Evolutionary conservation across 2,329 filamentous ascomycete species (phyloP).

Genomic region (Colletotrichum navitas): DNA sequence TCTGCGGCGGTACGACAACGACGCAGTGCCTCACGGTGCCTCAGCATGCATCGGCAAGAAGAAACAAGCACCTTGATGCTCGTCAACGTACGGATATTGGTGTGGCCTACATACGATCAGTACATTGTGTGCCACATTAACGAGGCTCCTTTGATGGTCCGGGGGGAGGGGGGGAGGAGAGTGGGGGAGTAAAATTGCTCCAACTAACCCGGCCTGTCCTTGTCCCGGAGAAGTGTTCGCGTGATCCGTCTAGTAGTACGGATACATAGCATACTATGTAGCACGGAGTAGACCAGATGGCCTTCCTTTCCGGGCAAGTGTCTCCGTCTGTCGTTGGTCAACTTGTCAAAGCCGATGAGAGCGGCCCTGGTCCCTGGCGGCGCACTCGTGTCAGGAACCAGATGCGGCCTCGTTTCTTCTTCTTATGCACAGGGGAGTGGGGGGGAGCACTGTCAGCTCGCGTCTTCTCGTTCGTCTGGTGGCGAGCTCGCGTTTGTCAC

Average conservation of each 20-base stretch:
- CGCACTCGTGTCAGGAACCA: no score
- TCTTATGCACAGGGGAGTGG: no score
- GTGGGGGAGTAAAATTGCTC: conserved; percentile 11
- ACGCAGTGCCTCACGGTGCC: not conserved
- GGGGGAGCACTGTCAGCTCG: not conserved
- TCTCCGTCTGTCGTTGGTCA: conserved; percentile 33
- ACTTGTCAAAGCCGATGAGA: not conserved
- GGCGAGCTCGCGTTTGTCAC: conserved; percentile 2
- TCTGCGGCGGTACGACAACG: not conserved
- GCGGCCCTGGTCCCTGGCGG: not conserved
- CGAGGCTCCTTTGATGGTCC: conserved; percentile 24
- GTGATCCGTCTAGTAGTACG: conserved; percentile 7
- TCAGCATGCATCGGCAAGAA: not conserved
- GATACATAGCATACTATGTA: no score
- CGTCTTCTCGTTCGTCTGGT: not conserved
- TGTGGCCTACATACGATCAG: not conserved
- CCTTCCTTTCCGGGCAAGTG: conserved; percentile 35
- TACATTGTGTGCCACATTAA: conserved; percentile 34
- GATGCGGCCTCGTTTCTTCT: not conserved
- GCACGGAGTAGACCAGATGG: conserved; percentile 29
- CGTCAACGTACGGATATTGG: conserved; percentile 7
- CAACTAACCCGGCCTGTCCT: not conserved
- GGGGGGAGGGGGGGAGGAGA: not conserved
- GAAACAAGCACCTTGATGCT: conserved; percentile 7
- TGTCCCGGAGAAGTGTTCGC: conserved; percentile 5